Base-by-base conservation (phyloP, 2,329 filamentous ascomycete species). In the Amauroascus niger region DNA sequence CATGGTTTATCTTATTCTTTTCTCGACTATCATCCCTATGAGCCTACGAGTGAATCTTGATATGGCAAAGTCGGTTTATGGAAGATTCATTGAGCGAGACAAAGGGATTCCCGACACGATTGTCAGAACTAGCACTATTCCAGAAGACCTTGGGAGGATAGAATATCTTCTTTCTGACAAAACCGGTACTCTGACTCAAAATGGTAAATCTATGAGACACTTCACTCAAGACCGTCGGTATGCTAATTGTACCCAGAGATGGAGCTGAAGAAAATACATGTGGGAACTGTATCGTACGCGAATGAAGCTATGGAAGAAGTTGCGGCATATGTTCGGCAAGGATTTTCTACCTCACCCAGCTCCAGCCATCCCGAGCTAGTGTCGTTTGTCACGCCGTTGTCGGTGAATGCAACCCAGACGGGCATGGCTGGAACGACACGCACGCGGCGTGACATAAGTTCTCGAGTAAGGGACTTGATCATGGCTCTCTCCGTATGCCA, bases 231-330 rank as follows among this genome's bases (percentile, higher is more conserved):
- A 32, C 14, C 16, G 26, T 32, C 6, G 5, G 28, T 37, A 16
- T 18, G 41, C 52, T 54, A 50, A 54, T 32, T 14, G 22, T 26
- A 20, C 22, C 13, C 14, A 78, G 88, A 95, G 64, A 96, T 96
- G 90, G 91, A 96, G 65, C 85, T 98, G 79, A 95, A 94, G 67
- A 98, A 98, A 71, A 91, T 98, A 5, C 94, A 98, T 64, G 88
- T 98, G 51, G 93, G 94, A 8, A 98, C 93, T 8, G 93, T 97
- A 1, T 97, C 91, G 1, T 98, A 98, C 64, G 93, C 91, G 32
- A 95, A 95, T 62, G 93, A 98, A 66, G 91, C 93, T 8, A 98
- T 98, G 93, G 93, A 97, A 61, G 94, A 98, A 72, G 93, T 98
- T 11, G 75, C 82, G 11, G 80, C 86, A 0, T 96, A 95, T 65